Conservation (phyloP, 345 rosid genomes). For the Carallia brachiata region DNA sequence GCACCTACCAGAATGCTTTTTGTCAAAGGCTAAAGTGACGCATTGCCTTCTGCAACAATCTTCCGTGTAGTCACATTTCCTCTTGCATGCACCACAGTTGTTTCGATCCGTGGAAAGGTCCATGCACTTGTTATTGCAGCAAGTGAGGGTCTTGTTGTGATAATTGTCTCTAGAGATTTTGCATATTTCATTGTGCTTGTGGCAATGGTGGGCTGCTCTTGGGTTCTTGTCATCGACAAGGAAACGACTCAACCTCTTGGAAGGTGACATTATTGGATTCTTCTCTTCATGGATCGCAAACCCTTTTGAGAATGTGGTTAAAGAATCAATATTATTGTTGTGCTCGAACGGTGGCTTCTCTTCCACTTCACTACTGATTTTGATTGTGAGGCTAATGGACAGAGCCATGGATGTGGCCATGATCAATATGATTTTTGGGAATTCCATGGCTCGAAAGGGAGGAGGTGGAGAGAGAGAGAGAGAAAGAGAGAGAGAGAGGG, state of each 20-base stretch:
- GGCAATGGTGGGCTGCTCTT: slow-evolving; percentile 66
- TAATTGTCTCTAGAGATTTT: slow-evolving; percentile 10
- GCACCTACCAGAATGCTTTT: slow-evolving; percentile 78
- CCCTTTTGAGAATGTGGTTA: slow-evolving; percentile 2
- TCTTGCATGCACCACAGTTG: slow-evolving; percentile 78
- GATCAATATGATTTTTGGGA: slow-evolving; percentile 37
- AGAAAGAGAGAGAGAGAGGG: not conserved
- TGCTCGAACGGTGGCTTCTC: slow-evolving; percentile 8
- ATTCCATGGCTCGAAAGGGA: slow-evolving; percentile 31
- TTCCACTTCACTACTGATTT: slow-evolving; percentile 19
- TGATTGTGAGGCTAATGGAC: slow-evolving; percentile 37
- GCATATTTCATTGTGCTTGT: slow-evolving; percentile 47
- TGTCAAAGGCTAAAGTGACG: slow-evolving; percentile 48
- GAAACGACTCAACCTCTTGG: slow-evolving; percentile 57
- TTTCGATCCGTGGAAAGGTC: slow-evolving; percentile 40
- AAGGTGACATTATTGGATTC: slow-evolving; percentile 10
- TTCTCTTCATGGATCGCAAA: not conserved
- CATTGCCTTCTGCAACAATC: slow-evolving; percentile 74
- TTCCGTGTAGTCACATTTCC: slow-evolving; percentile 56
- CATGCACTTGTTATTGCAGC: slow-evolving; percentile 84
- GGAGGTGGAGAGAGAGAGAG: slow-evolving; percentile 14
- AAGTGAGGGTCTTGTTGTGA: slow-evolving; percentile 29
- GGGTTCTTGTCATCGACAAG: slow-evolving; percentile 52
- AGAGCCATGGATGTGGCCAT: slow-evolving; percentile 47
- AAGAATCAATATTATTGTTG: not conserved